A percentile compares a stretch with the other conserved stretches of the same genome.
phyloP scores from a whole-genome alignment of 768 basidiomycete species.

The Calocera viscosa region DNA sequence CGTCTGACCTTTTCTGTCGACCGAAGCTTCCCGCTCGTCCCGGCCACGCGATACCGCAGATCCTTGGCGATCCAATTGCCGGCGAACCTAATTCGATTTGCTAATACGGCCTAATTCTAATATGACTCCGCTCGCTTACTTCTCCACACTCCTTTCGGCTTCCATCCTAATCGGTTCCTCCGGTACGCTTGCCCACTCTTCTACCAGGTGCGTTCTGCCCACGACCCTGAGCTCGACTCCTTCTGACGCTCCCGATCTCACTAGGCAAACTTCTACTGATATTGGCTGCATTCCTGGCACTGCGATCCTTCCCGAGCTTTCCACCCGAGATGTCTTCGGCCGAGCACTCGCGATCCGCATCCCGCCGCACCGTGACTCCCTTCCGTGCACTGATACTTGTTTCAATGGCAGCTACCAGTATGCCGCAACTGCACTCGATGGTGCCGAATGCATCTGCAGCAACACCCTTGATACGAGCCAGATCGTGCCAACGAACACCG shows the following conservation, averaged over 20 bases:
- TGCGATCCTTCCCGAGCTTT: background rate
- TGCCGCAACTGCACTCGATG: background rate
- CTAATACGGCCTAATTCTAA: background rate
- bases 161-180: background rate
- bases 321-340: background rate
- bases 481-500: background rate
- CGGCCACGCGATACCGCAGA: background rate
- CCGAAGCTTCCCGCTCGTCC: too few relatives aligned
- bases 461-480: background rate
- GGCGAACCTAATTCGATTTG: background rate
- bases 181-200: slow-evolving; percentile 4
- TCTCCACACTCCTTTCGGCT: background rate
- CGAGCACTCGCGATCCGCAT: background rate
- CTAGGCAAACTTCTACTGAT: background rate
- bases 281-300: background rate
- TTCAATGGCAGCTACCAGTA: background rate
- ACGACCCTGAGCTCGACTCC: too few relatives aligned
- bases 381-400: background rate
- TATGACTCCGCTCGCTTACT: slow-evolving; percentile 4
- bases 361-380: background rate
- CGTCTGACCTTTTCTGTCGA: background rate
- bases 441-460: background rate
- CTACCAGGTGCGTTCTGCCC: background rate
- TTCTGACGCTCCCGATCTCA: background rate
- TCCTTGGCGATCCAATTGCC: background rate